Evolutionary conservation across 2,329 filamentous ascomycete species (phyloP).

Genomic region (Stagonosporopsis cucurbitacearum): DNA sequence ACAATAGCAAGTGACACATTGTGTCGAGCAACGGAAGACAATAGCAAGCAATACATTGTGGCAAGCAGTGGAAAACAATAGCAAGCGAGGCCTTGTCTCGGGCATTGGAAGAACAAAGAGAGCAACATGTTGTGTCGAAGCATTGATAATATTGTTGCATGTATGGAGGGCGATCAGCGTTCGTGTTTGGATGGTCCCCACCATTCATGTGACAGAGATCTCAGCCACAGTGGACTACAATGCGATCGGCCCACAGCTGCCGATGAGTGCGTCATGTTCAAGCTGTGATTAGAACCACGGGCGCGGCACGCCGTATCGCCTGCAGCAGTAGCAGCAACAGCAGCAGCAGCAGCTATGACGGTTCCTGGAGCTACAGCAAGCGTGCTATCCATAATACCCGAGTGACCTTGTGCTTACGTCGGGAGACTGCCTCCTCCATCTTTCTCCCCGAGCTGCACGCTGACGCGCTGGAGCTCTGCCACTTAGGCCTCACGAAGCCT

Average conservation of each 20-base stretch:
- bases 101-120: too few relatives aligned
- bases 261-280: slow-evolving; percentile 17
- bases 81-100: too few relatives aligned
- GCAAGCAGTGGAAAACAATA: too few relatives aligned
- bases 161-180: slow-evolving; percentile 9
- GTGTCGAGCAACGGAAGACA: too few relatives aligned
- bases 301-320: slow-evolving; percentile 5
- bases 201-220: slow-evolving; percentile 11
- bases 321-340: not conserved
- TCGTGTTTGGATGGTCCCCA: not conserved
- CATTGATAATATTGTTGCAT: slow-evolving; percentile 2
- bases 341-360: not conserved
- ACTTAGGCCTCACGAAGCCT: not conserved
- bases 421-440: not conserved
- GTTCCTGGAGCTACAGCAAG: slow-evolving; percentile 3
- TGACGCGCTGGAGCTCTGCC: not conserved
- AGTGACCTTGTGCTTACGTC: not conserved
- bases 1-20: too few relatives aligned
- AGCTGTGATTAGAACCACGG: slow-evolving; percentile 13
- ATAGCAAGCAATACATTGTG: too few relatives aligned
- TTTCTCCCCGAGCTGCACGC: too few relatives aligned
- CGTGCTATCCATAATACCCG: slow-evolving; percentile 1
- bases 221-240: slow-evolving; percentile 9
- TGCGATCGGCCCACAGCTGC: slow-evolving; percentile 15
- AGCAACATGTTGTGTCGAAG: not conserved